These are phyloP conservation scores for Fusarium poae DNA, from an alignment of 2,329 filamentous ascomycete genomes.

Conservation along the genomic window DNA sequence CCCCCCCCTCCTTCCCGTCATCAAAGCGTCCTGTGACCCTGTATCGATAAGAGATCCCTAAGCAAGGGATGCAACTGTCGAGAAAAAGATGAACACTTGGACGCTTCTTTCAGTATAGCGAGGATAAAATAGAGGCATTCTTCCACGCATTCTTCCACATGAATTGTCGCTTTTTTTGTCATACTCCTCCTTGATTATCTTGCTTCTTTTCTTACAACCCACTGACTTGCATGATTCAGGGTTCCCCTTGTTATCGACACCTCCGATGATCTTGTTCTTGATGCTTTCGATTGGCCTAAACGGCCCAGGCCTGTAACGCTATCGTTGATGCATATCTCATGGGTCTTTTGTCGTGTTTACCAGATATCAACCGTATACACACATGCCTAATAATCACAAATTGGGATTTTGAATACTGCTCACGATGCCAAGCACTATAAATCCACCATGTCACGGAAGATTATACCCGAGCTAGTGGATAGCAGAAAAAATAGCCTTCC, in stretches of 20 bases:
- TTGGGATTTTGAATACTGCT: conserved; percentile 7
- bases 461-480: too few species aligned
- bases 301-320: conserved; percentile 6
- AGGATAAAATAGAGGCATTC: conserved; percentile 8
- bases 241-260: conserved; percentile 24
- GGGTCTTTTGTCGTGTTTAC: background rate
- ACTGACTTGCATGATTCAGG: conserved; percentile 28
- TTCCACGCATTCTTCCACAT: background rate
- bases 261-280: conserved; percentile 26
- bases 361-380: background rate
- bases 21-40: conserved; percentile 39
- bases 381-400: conserved; percentile 1
- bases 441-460: conserved; percentile 21
- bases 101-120: background rate
- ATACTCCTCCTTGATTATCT: background rate
- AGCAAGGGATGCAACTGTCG: background rate
- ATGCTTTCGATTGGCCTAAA: conserved; percentile 13
- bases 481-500: too few species aligned
- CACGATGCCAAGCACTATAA: conserved; percentile 11
- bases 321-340: conserved; percentile 9
- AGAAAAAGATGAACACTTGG: conserved; percentile 25
- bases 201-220: conserved; percentile 9
- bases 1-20: conserved; percentile 40
- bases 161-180: conserved; percentile 1
- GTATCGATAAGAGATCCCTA: conserved; percentile 40